Evolutionary conservation across 345 rosid species (phyloP).

Genomic region (Toxicodendron radicans): DNA sequence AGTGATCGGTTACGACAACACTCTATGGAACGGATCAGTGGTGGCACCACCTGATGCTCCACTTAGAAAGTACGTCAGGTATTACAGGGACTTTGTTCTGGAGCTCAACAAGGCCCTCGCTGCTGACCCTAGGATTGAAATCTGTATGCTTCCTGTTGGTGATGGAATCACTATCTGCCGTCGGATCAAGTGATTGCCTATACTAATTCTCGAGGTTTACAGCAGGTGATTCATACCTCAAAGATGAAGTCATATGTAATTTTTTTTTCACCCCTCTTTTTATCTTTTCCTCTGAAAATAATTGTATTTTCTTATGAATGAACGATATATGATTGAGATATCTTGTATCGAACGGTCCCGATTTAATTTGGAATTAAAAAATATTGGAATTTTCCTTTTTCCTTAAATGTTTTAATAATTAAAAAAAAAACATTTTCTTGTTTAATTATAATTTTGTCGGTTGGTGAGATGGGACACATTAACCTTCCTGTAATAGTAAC

Average conservation of each 20-base stretch:
- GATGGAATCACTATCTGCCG: conserved; percentile 99
- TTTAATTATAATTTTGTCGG: too few species aligned
- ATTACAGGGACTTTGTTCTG: conserved; percentile 84
- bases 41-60: conserved; percentile 88
- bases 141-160: conserved; percentile 93
- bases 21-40: conserved; percentile 94
- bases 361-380: neutral
- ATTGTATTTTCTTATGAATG: neutral
- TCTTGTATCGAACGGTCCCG: neutral
- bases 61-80: conserved; percentile 78
- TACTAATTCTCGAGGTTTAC: neutral
- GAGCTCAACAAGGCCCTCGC: conserved; percentile 98
- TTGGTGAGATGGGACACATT: too few species aligned
- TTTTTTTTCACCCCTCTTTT: neutral
- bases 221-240: neutral
- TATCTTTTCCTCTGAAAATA: neutral
- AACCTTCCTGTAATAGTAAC: too few species aligned
- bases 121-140: conserved; percentile 93
- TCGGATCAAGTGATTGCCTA: conserved; percentile 55
- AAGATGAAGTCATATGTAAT: neutral
- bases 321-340: neutral
- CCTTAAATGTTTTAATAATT: too few species aligned
- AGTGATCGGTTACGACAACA: conserved; percentile 93
- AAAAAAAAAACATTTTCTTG: too few species aligned
- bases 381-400: too few species aligned